These are phyloP conservation scores for Gaeumannomyces sp. DNA, from an alignment of 2,329 filamentous ascomycete species.

Conservation along the genomic window DNA sequence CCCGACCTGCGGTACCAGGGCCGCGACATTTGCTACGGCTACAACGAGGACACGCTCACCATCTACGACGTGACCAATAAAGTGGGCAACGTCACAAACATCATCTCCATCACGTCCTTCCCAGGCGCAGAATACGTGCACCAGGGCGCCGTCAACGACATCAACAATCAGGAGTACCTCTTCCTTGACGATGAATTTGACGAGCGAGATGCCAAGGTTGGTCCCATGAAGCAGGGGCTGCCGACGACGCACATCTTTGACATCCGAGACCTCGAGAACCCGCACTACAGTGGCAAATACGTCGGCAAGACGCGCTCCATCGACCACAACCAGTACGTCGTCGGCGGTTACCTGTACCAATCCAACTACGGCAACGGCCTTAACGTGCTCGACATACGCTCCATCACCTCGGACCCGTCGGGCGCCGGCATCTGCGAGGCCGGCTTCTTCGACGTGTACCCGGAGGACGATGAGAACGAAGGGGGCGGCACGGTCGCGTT, in stretches of 20 bases:
- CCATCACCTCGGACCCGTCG: slow-evolving; percentile 26
- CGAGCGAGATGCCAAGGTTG: slow-evolving; percentile 26
- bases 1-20: slow-evolving; percentile 41
- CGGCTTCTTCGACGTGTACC: slow-evolving; percentile 41
- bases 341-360: slow-evolving; percentile 35
- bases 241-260: slow-evolving; percentile 45
- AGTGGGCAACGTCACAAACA: slow-evolving; percentile 20
- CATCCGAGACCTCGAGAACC: slow-evolving; percentile 34
- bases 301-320: slow-evolving; percentile 26
- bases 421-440: slow-evolving; percentile 35
- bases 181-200: slow-evolving; percentile 48
- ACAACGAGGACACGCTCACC: slow-evolving; percentile 46
- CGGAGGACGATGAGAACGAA: slow-evolving; percentile 37
- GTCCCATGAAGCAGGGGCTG: slow-evolving; percentile 26
- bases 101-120: slow-evolving; percentile 49
- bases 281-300: slow-evolving; percentile 33
- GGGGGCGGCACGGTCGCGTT: slow-evolving; percentile 30
- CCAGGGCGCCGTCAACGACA: slow-evolving; percentile 46
- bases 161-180: slow-evolving; percentile 36
- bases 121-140: slow-evolving; percentile 51
- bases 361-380: slow-evolving; percentile 40
- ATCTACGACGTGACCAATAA: slow-evolving; percentile 22
- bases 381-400: slow-evolving; percentile 26
- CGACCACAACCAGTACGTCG: slow-evolving; percentile 40
- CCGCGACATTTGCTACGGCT: slow-evolving; percentile 50